Base-by-base conservation (phyloP, 108 stramenopile species). In the Pseudonitzschia multistriata region DNA sequence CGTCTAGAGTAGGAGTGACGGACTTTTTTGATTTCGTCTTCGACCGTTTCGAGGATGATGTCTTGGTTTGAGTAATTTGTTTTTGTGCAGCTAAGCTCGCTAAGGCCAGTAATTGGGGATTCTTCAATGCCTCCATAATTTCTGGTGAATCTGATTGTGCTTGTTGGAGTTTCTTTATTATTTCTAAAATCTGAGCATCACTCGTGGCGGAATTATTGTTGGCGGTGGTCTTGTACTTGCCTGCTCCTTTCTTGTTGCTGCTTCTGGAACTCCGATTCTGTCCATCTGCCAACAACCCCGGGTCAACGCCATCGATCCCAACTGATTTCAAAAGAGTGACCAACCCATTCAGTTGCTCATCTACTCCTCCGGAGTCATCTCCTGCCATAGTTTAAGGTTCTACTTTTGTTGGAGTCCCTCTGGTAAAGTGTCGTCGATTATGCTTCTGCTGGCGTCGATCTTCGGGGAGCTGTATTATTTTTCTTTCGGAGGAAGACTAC, bases 71-170 rank as follows among this genome's bases (percentile, higher is more conserved):
- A 5, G 31, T n/a, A 36, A 3, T 35, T 66, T 71, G 63, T 49
- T 68, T 63, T 29, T 73, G 72, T 36, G 71, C 67, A 33, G 72
- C 72, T 29, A 78, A 39, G 61, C 50, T 69, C 13, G 72, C 78
- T n/a, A 79, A 47, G 7, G 72, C 78, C 40, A 63, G 30, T 13
- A 78, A 49, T 52, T 78, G 57, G 0, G 77, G 77, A 33, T 66
- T 78, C 34, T 79, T 53, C 15, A 83, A 50, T 1, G 82, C 82
- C 17, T 70, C 78, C 27, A 83, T 30, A 37, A 83, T 76, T 64
- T 83, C 74, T 25, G 82, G 82, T 24, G 82, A 79, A 42, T 79
- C 74, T 31, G 67, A 67, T 73, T 79, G 77, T 10, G 74, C 82
- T 50, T 66, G 56, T 49, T 76, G 71, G 22, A 83, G 67, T 70